Evolutionary conservation across 768 basidiomycete species (phyloP).

Genomic region (Rhodotorula sphaerocarpa): DNA sequence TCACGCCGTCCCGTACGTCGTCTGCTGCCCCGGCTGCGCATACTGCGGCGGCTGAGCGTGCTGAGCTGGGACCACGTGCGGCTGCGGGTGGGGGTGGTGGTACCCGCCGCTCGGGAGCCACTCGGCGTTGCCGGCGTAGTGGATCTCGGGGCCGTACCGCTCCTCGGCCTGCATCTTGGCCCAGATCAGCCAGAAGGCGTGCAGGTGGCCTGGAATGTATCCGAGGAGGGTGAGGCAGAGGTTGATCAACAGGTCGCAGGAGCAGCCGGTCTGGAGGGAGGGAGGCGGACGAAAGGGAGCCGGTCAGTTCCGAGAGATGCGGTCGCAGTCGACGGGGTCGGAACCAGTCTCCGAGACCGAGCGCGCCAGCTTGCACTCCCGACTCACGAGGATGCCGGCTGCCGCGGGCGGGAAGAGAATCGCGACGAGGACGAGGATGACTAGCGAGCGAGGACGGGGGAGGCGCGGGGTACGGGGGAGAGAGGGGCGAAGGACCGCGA

Average conservation of each 20-base stretch:
- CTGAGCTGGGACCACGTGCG: not conserved
- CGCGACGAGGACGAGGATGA: slow-evolving; percentile 27
- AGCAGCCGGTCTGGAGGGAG: slow-evolving; percentile 50
- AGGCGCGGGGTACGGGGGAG: no score
- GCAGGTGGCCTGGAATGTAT: slow-evolving; percentile 45
- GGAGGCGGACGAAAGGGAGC: no score
- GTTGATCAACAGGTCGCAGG: slow-evolving; percentile 68
- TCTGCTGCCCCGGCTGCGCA: not conserved
- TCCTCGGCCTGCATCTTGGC: slow-evolving; percentile 68
- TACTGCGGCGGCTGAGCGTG: not conserved
- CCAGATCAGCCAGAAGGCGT: slow-evolving; percentile 54
- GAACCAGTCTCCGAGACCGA: no score
- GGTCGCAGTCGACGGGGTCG: no score
- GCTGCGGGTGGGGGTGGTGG: not conserved
- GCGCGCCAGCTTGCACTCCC: no score
- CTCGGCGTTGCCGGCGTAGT: slow-evolving; percentile 20
- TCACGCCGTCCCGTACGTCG: slow-evolving; percentile 2
- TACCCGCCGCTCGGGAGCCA: not conserved
- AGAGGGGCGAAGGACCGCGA: no score
- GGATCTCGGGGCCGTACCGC: slow-evolving; percentile 61
- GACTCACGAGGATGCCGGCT: slow-evolving; percentile 48
- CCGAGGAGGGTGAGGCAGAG: slow-evolving; percentile 68
- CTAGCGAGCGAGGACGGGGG: no score
- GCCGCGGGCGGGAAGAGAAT: slow-evolving; percentile 56
- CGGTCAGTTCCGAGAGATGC: no score